Conservation (phyloP, 305 asterid species). For the Ruellia speciosa region DNA sequence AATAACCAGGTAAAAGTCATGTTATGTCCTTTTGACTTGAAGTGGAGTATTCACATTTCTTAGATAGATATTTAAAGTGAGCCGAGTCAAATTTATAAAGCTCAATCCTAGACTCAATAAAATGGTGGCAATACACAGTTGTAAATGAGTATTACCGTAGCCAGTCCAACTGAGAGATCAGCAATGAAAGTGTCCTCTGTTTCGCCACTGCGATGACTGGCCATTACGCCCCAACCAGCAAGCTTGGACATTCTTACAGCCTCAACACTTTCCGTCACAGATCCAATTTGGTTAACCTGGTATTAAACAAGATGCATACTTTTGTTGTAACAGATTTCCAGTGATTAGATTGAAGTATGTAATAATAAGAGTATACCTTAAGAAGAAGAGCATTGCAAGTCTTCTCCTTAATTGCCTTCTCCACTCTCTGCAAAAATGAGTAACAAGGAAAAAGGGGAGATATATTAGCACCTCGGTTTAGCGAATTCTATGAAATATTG, state of each 20-base stretch:
- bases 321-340: too few relatives aligned
- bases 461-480: background rate
- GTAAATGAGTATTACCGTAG: constrained; percentile 38
- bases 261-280: constrained; percentile 94
- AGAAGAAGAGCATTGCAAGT: constrained; percentile 93
- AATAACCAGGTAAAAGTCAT: too few relatives aligned
- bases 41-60: too few relatives aligned
- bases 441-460: constrained; percentile 7
- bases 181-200: constrained; percentile 83
- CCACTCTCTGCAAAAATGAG: constrained; percentile 57
- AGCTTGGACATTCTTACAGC: constrained; percentile 91
- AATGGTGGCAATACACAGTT: background rate
- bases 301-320: constrained; percentile 2
- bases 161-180: constrained; percentile 64
- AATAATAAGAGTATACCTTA: constrained; percentile 41
- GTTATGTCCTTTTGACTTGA: too few relatives aligned
- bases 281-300: constrained; percentile 95
- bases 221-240: constrained; percentile 98
- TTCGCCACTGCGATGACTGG: constrained; percentile 93
- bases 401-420: constrained; percentile 81
- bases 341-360: background rate
- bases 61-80: too few relatives aligned
- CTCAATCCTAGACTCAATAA: background rate
- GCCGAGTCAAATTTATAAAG: too few relatives aligned
- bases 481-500: background rate